Base-by-base conservation (phyloP, 306 rosid species). In the Parietaria judaica region DNA sequence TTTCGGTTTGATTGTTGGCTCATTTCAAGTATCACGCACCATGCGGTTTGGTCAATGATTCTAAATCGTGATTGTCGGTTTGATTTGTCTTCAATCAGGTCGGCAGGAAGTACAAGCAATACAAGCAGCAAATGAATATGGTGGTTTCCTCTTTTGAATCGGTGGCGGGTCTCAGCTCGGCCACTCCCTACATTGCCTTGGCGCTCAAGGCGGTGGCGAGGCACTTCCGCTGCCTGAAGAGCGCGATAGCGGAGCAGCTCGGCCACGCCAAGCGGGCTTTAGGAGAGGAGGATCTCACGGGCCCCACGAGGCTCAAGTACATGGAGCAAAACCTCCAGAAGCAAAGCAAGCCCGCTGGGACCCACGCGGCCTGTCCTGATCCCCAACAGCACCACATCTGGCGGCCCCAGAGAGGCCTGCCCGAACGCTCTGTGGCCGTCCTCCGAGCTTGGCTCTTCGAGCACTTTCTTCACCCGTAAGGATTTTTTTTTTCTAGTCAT, bases 401-500 rank as follows among this genome's bases (percentile, higher is more conserved):
- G 96, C 82, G 88, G 80, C 95, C 96, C 58, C 99, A 92, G 62
- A 77, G 99, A 80, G 99, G 99, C 54, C 72, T 92, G 49, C 99
- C 99, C 0, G 99, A 92, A 57, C 86, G 88, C 50, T 74, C 96
- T 0, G 96, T 92, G 51, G 83, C 95, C 46, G 81, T 92, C 68
- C 96, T 92, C 31, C 72, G 81, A 72, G 90, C 99, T 60, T 92
- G 99, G 99, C 80, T 92, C 36, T 92, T 92, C 54, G 99, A 88
- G 67, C 96, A 92, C 76, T 92, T 92, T 76, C 99, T 92, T 79
- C 99, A 92, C 71, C 99, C 99, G 99, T 92, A 82, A 15, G 94
- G 17, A 11, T 8, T 6, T 15, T 49, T 45, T 14, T 35, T 41
- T 59, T 31, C 59, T 1, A 3, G 45, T 41, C 6, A 3, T 41